phyloP scores from a whole-genome alignment of 2,329 filamentous ascomycete species.

The Rhytidhysteron rufulum region DNA sequence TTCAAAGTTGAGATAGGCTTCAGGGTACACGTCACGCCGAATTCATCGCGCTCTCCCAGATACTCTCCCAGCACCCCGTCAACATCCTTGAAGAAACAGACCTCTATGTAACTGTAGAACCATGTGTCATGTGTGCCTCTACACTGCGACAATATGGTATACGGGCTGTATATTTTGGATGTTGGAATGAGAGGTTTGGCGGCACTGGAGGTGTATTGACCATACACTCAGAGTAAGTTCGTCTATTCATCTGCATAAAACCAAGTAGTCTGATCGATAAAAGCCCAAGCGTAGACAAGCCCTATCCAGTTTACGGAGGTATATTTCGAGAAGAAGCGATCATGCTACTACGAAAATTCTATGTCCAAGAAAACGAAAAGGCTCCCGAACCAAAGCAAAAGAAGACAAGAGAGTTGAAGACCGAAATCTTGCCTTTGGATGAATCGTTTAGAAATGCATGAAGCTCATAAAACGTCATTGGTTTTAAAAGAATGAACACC shows the following conservation, averaged over 20 bases:
- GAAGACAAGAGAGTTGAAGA: slow-evolving; percentile 60
- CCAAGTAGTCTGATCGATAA: slow-evolving; percentile 22
- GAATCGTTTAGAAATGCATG: not conserved
- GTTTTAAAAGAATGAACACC: slow-evolving; percentile 65
- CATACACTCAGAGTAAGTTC: slow-evolving; percentile 65
- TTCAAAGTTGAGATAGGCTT: slow-evolving; percentile 19
- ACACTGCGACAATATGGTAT: slow-evolving; percentile 85
- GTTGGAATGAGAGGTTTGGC: slow-evolving; percentile 93
- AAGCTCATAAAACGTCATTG: not conserved
- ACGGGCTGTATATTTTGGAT: slow-evolving; percentile 89
- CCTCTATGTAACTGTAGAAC: slow-evolving; percentile 96
- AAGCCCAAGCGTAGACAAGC: slow-evolving; percentile 65
- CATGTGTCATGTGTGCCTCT: slow-evolving; percentile 98
- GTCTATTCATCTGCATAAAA: not conserved
- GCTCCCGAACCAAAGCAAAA: slow-evolving; percentile 63
- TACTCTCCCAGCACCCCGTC: slow-evolving; percentile 61
- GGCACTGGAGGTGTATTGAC: slow-evolving; percentile 91
- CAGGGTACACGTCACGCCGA: slow-evolving; percentile 92
- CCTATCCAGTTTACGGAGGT: slow-evolving; percentile 80
- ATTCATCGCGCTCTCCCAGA: slow-evolving; percentile 76
- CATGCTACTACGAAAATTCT: slow-evolving; percentile 86
- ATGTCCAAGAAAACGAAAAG: slow-evolving; percentile 95
- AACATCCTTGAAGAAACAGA: slow-evolving; percentile 68
- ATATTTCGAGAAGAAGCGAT: slow-evolving; percentile 91
- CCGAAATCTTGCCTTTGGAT: not conserved